phyloP scores from a whole-genome alignment of 2,329 filamentous ascomycete species.

The Pestalotiopsis sp. region DNA sequence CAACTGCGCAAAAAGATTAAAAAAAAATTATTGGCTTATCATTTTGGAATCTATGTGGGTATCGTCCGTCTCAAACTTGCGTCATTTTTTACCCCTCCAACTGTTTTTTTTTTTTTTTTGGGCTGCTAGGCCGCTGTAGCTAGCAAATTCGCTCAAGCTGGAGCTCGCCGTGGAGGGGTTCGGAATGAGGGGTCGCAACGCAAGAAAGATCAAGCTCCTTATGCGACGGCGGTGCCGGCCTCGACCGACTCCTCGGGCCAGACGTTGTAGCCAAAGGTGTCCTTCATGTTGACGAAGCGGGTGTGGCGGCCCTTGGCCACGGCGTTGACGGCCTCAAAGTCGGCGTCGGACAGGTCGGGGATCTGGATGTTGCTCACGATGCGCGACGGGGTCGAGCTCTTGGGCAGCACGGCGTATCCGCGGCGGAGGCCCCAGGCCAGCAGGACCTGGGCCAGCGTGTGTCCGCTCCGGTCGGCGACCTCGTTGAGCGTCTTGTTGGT shows the following conservation, averaged over 20 bases:
- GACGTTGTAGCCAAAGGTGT: constrained; percentile 75
- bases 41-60: constrained; percentile 4
- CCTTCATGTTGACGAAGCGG: constrained; percentile 82
- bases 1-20: neutral
- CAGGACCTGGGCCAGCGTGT: constrained; percentile 63
- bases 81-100: constrained; percentile 11
- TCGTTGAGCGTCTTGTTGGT: constrained; percentile 62
- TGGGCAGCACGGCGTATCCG: constrained; percentile 70
- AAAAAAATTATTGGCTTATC: neutral
- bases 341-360: constrained; percentile 56
- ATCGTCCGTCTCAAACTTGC: neutral
- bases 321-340: constrained; percentile 65
- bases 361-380: constrained; percentile 68
- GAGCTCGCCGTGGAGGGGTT: neutral
- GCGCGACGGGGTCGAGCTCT: constrained; percentile 68
- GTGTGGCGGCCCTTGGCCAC: constrained; percentile 69
- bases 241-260: constrained; percentile 59
- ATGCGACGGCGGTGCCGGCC: constrained; percentile 19
- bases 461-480: constrained; percentile 59
- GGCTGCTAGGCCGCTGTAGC: neutral
- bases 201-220: constrained; percentile 12
- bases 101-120: neutral
- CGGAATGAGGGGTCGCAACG: constrained; percentile 2
- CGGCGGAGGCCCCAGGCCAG: constrained; percentile 69
- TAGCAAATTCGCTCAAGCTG: neutral